Base-by-base conservation (phyloP, 495 filamentous ascomycete species). In the Lasiosphaeriaceae sp. region DNA sequence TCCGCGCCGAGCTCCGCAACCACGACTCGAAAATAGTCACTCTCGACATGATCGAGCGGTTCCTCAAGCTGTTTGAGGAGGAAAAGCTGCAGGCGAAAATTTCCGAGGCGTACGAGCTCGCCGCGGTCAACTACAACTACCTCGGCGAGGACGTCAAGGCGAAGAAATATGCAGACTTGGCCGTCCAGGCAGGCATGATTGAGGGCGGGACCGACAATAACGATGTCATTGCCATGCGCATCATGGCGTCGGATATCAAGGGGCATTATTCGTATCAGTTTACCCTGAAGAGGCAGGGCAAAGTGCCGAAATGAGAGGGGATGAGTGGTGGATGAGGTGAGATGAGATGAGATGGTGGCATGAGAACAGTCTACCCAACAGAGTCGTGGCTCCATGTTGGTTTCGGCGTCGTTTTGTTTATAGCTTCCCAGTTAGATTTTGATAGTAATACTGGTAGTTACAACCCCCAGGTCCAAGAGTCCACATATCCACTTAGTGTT, bases 81-180 rank as follows among this genome's bases (percentile, higher is more conserved):
- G 72, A 75, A 50, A 35, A 53, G 47, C 53, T 75, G 43, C 54
- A 71, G 0, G 52, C 47, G 2, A 58, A 57, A 45, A 37, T 72
- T n/a, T 56, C 64, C 4, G 69, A 69, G 31, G 61, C 66, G 7
- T 73, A 73, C 51, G 67, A 70, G 56, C 46, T 71, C 35, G 72
- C 71, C 8, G 72, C 72, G 46, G 45, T 67, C n/a, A 75, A 75
- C 52, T 75, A 72, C 51, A 73, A 73, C 52, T 64, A 68, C 19
- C 39, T 71, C 0, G 69, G 69, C 2, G 21, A 56, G n/a, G 59
- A 62, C 17, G 52, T 23, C 24, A 50, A 55, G 57, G 67, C 69
- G 0, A 62, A 61, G 50, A 63, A 64, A 56, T 64, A 66, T 43
- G 69, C 67, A 16, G 54, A 63, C 17, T 41, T 63, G 39, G 63